These are phyloP conservation scores for Debaryomyces prosopidis DNA, from an alignment of 805 yeast genomes.

Conservation along the genomic window DNA sequence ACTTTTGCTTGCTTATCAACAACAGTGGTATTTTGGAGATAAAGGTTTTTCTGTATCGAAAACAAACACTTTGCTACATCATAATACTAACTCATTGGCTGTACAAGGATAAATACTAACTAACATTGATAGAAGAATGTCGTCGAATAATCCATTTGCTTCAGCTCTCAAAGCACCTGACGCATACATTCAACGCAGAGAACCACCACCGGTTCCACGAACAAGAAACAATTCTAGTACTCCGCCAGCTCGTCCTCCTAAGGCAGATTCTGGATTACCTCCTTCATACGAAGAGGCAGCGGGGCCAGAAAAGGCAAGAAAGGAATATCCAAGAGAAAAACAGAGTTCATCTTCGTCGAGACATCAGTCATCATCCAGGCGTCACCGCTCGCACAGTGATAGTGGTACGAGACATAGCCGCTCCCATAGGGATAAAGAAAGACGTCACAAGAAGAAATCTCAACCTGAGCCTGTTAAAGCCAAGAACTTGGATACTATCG, in stretches of 20 bases:
- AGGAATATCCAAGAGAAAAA: constrained; percentile 58
- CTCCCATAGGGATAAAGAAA: constrained; percentile 10
- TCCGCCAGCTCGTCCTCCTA: constrained; percentile 33
- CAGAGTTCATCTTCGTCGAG: constrained; percentile 16
- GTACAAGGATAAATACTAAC: constrained; percentile 11
- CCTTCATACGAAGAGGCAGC: constrained; percentile 75
- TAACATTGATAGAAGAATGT: constrained; percentile 27
- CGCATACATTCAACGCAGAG: constrained; percentile 37
- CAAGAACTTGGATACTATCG: constrained; percentile 87
- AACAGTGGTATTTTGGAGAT: no score
- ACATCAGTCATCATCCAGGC: constrained; percentile 17
- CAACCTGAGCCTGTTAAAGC: constrained; percentile 50
- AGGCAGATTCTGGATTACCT: constrained; percentile 39
- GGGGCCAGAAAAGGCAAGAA: constrained; percentile 40
- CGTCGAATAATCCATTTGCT: constrained; percentile 56
- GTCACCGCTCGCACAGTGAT: constrained; percentile 20
- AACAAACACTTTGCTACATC: no score
- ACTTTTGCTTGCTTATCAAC: no score
- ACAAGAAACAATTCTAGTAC: constrained; percentile 5
- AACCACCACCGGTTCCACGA: constrained; percentile 29
- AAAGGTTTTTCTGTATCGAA: no score
- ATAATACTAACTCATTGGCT: no score
- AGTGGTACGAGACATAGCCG: constrained; percentile 14
- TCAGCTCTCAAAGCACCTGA: constrained; percentile 43
- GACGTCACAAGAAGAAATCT: constrained; percentile 33